Conservation (phyloP, 768 basidiomycete genomes). For the Tylopilus felleus region DNA sequence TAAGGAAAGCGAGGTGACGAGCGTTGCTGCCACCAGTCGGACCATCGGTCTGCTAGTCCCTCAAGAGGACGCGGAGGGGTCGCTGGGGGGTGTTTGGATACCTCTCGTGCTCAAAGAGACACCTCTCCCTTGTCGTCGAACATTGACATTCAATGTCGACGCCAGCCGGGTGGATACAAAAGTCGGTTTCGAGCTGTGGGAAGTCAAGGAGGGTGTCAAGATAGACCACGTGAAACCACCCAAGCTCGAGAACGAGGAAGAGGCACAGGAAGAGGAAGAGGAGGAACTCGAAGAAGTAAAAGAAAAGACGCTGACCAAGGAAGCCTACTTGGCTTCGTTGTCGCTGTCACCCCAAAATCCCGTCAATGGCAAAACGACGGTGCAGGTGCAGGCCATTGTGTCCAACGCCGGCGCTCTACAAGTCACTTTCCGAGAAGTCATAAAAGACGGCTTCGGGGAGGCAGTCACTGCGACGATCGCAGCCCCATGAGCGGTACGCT, state of each 20-base stretch:
- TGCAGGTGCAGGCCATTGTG: conserved; percentile 45
- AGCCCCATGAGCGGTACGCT: conserved; percentile 17
- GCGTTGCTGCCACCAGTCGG: conserved; percentile 53
- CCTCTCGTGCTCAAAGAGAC: conserved; percentile 70
- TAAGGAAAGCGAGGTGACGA: conserved; percentile 38
- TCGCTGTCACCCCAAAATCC: conserved; percentile 36
- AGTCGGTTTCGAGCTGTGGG: conserved; percentile 74
- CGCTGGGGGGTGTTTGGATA: conserved; percentile 62
- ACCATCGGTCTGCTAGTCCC: conserved; percentile 71
- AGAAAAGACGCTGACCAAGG: conserved; percentile 57
- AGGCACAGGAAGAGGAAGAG: conserved; percentile 47
- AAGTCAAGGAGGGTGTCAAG: conserved; percentile 65
- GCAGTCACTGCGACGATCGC: conserved; percentile 29
- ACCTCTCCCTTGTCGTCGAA: conserved; percentile 62
- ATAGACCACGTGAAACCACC: conserved; percentile 54
- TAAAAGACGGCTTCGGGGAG: conserved; percentile 33
- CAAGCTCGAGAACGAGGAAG: conserved; percentile 43
- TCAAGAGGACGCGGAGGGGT: conserved; percentile 33
- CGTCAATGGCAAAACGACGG: conserved; percentile 45
- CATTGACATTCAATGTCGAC: conserved; percentile 55
- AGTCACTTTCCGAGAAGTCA: conserved; percentile 39
- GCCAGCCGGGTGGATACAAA: conserved; percentile 35
- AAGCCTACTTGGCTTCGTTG: conserved; percentile 41
- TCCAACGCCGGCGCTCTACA: conserved; percentile 34
- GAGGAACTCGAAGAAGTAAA: conserved; percentile 65